Conservation (phyloP, 345 rosid species). For the Eucalyptus curtisii region DNA sequence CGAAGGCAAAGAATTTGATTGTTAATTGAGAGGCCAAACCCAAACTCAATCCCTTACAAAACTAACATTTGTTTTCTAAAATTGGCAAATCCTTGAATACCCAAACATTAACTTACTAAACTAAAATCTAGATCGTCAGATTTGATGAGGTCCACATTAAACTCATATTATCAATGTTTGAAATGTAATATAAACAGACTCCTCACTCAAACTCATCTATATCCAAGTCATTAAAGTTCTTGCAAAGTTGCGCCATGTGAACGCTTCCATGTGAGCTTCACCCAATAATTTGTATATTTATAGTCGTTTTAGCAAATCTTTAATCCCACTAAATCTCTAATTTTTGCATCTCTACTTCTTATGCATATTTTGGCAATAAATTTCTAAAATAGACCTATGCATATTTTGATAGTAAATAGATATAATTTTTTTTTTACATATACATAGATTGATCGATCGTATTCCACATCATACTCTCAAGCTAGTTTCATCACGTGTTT, state of each 20-base stretch:
- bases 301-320: neutral
- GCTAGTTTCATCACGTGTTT: neutral
- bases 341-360: neutral
- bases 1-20: too few species aligned
- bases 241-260: neutral
- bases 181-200: too few species aligned
- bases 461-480: neutral
- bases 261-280: neutral
- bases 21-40: too few species aligned
- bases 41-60: neutral
- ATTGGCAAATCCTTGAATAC: too few species aligned
- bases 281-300: neutral
- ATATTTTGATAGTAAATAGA: neutral
- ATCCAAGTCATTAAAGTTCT: neutral
- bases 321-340: neutral
- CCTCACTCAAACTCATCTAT: neutral
- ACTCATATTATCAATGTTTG: too few species aligned
- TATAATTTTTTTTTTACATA: rapidly evolving
- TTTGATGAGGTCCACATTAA: too few species aligned
- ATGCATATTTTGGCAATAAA: neutral
- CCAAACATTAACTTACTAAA: too few species aligned
- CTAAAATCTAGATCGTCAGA: too few species aligned
- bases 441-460: neutral
- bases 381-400: neutral
- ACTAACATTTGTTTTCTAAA: too few species aligned